Percentiles rank a stretch among this genome's conserved stretches.
These are phyloP conservation scores for Asterochloris sp. DNA, from an alignment of 139 green algal genomes.

Conservation along the genomic window DNA sequence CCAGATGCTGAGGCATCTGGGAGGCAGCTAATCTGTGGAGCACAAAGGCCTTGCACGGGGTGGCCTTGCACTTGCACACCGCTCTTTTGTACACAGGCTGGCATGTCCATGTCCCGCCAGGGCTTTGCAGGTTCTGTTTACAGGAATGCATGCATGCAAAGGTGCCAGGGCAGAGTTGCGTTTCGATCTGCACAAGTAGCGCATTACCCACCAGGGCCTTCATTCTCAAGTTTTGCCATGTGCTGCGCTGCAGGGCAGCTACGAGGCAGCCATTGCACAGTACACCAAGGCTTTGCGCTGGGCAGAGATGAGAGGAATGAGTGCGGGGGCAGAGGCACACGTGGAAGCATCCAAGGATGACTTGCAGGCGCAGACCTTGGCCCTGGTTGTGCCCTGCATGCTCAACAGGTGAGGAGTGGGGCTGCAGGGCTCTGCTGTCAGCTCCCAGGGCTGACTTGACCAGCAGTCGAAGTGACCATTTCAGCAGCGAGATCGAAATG, in stretches of 20 bases:
- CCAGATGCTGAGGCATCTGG: too few species aligned
- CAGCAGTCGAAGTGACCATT: too few species aligned
- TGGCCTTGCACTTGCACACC: neutral
- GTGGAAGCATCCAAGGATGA: neutral
- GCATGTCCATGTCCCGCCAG: neutral
- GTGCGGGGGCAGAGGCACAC: neutral
- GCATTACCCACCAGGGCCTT: neutral
- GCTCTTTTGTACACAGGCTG: neutral
- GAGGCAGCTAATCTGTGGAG: too few species aligned
- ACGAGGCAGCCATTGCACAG: slow-evolving; percentile 15
- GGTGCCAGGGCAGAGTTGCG: neutral
- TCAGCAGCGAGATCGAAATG: too few species aligned
- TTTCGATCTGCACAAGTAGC: neutral
- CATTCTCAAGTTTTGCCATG: too few species aligned
- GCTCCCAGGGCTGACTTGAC: neutral
- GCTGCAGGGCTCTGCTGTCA: neutral
- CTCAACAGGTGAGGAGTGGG: neutral
- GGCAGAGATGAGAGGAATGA: neutral
- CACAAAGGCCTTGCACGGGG: too few species aligned
- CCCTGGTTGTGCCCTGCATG: neutral
- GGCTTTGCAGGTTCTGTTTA: neutral
- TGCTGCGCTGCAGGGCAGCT: slow-evolving; percentile 4
- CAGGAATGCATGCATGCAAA: too few species aligned
- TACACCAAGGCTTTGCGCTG: slow-evolving; percentile 40
- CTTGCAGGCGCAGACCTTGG: neutral